phyloP scores from a whole-genome alignment of 2,329 filamentous ascomycete species.

The Talaromyces sp. region DNA sequence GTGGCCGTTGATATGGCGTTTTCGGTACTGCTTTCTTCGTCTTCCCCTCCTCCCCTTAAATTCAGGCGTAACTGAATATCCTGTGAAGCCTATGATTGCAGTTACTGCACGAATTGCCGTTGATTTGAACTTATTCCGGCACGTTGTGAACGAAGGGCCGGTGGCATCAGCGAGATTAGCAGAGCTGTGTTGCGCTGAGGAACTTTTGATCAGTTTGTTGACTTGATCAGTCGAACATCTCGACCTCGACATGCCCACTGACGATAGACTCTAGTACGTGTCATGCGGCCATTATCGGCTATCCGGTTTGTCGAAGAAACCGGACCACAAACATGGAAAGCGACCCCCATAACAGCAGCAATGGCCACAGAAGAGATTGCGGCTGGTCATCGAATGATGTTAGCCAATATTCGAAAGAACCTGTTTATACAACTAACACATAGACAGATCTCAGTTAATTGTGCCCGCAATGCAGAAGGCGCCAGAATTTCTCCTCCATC shows the following conservation, averaged over 20 bases:
- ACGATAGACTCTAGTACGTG: not conserved
- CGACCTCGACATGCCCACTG: not conserved
- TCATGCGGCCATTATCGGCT: constrained; percentile 7
- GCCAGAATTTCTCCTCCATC: not conserved
- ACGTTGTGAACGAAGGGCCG: constrained; percentile 2
- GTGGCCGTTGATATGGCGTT: constrained; percentile 10
- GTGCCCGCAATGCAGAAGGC: not conserved
- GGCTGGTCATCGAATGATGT: constrained; percentile 3
- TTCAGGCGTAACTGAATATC: not conserved
- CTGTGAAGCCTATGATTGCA: constrained; percentile 3
- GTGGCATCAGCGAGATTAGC: not conserved
- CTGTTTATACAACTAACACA: not conserved
- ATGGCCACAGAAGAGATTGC: constrained; percentile 8
- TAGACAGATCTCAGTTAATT: not conserved
- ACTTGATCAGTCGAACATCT: not conserved
- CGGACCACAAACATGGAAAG: not conserved
- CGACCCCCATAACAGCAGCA: not conserved
- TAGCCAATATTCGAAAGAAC: not conserved
- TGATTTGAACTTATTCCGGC: constrained; percentile 1
- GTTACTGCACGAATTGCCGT: not conserved
- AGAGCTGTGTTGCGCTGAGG: constrained; percentile 3
- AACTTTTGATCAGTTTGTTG: constrained; percentile 1
- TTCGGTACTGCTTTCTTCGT: not conserved
- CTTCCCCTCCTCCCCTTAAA: not conserved
- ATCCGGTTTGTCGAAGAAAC: not conserved